Evolutionary conservation across 2,329 filamentous ascomycete genomes (phyloP), one percentile per base, ranked within the genome.

Genomic region (Aspergillus eucalypticola): DNA sequence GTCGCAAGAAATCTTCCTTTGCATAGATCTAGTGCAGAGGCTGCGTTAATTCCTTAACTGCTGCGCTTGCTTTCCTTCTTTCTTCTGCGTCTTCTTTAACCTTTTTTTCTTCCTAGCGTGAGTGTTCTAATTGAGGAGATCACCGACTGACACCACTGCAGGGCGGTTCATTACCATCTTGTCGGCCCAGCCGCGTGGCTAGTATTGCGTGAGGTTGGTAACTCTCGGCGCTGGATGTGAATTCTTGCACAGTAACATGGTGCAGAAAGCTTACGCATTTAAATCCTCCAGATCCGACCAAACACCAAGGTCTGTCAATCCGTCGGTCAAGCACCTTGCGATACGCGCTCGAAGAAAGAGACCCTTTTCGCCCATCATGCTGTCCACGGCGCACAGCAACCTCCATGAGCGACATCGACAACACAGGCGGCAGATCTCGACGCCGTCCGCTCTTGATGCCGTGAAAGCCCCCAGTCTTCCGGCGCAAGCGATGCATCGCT

Each of bases 371-470:
- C 64, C 59, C 81, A 85, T 83, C 80, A 93, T 93, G 90, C 88
- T 92, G 88, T 90, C 90, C 81, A 88, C 89, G 82, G 83, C 86
- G 76, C 83, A 85, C 73, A 86, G 84, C 80, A 87, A 83, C 83
- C 86, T 91, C 82, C 88, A 91, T 76, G 84, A 85, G 78, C 88
- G 88, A 78, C 86, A 88, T 77, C 86, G 86, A 80, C 84, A 87
- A 79, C 92, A 96, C 81, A 86, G 91, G 77, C 90, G 92, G 81
- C 92, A 96, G 82, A 89, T 91, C 73, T 96, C 92, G 72, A 94
- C 90, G 73, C 90, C 91, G 66, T 86, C 85, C 78, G 86, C 85
- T 76, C 90, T 91, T 79, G 90, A 94, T 76, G 86, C 87, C 71
- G 85, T 86, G 75, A 90, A 88, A 84, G 86, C 88, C 79, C 85